A percentile compares a stretch with the other conserved stretches of the same genome.
Evolutionary conservation across 176 grass and related monocot genomes (phyloP).

Genomic region (Tillandsia fasciculata): DNA sequence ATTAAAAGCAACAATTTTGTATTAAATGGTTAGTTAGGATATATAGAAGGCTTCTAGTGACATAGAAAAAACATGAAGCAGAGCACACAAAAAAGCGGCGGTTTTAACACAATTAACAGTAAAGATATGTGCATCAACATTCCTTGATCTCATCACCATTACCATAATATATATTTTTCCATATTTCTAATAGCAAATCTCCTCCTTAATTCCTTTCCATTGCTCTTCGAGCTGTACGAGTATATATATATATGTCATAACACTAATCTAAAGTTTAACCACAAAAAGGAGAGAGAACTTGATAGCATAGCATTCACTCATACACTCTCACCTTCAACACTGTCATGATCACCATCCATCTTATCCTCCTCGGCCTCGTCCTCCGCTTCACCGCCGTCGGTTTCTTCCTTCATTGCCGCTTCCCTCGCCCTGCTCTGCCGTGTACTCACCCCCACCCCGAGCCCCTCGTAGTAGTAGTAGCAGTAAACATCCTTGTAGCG

Average conservation of each 20-base stretch:
- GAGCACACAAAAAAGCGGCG: too few relatives aligned
- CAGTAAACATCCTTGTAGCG: background rate
- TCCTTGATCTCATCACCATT: too few relatives aligned
- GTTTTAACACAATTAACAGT: too few relatives aligned
- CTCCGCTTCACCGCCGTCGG: background rate
- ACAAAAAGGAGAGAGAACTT: background rate
- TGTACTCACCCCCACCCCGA: background rate
- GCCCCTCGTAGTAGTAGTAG: conserved; percentile 2
- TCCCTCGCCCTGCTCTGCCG: background rate
- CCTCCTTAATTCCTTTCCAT: background rate
- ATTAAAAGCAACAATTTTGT: too few relatives aligned
- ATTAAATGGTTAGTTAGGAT: too few relatives aligned
- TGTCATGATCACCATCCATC: background rate
- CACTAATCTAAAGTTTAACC: background rate
- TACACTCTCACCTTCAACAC: background rate
- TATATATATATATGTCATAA: background rate
- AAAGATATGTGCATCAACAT: too few relatives aligned
- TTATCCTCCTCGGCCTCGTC: background rate
- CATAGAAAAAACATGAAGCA: too few relatives aligned
- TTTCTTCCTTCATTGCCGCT: background rate
- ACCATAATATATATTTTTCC: too few relatives aligned
- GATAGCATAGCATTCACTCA: background rate
- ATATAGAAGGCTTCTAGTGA: too few relatives aligned
- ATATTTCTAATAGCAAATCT: background rate
- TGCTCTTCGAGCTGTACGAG: background rate